Evolutionary conservation across 1,139 yeast genomes (phyloP).

Genomic region (Arxiozyma bovina): DNA sequence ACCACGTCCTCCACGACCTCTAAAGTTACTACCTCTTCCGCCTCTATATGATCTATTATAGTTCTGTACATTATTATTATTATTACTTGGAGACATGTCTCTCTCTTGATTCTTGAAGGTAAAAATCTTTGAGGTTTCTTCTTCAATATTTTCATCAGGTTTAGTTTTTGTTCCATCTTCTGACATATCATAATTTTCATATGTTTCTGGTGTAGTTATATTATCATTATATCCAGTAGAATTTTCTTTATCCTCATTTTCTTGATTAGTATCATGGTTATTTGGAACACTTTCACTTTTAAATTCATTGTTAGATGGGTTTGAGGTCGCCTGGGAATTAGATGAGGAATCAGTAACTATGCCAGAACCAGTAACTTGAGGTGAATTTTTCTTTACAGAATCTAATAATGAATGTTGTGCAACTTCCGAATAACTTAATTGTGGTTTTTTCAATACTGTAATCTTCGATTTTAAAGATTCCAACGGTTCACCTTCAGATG

Average conservation of each 20-base stretch:
- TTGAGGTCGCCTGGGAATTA: neutral
- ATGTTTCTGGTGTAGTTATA: neutral
- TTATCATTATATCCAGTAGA: neutral
- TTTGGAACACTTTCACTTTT: neutral
- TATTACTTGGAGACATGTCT: slow-evolving; percentile 2
- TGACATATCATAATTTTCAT: neutral
- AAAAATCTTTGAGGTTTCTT: slow-evolving; percentile 7
- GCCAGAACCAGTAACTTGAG: neutral
- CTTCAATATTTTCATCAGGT: neutral
- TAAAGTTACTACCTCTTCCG: slow-evolving; percentile 6
- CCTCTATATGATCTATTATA: slow-evolving; percentile 9
- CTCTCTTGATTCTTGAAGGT: slow-evolving; percentile 15
- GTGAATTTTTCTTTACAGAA: neutral
- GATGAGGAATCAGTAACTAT: neutral
- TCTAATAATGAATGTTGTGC: slow-evolving; percentile 8
- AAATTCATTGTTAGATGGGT: neutral
- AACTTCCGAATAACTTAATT: slow-evolving; percentile 23
- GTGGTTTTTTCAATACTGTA: slow-evolving; percentile 10
- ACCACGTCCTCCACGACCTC: slow-evolving; percentile 9
- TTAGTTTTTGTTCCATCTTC: neutral
- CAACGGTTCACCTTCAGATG: slow-evolving; percentile 15
- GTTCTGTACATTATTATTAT: slow-evolving; percentile 7
- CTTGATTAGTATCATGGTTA: neutral
- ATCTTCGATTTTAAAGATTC: slow-evolving; percentile 7
- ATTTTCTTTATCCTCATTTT: neutral